These are phyloP conservation scores for Salvia hispanica DNA, from an alignment of 257 asterid species.

Conservation along the genomic window DNA sequence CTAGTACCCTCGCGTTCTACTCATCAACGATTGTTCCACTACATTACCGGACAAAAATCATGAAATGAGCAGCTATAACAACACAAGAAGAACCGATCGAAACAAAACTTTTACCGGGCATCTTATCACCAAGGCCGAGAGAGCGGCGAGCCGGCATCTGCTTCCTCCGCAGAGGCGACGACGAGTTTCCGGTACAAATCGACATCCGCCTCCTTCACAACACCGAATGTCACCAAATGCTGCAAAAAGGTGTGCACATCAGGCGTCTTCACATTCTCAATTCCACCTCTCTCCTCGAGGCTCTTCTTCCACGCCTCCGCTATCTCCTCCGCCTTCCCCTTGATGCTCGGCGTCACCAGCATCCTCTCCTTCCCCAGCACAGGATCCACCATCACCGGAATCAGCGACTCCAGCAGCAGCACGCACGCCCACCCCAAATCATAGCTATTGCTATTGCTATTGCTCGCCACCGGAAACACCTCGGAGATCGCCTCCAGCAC, in stretches of 20 bases:
- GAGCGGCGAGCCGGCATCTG: constrained; percentile 98
- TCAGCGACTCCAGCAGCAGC: constrained; percentile 84
- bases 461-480: constrained; percentile 73
- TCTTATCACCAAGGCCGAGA: constrained; percentile 83
- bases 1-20: not conserved
- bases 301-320: constrained; percentile 97
- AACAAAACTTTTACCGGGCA: constrained; percentile 76
- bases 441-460: constrained; percentile 15
- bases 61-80: not conserved
- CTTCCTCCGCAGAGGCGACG: constrained; percentile 99
- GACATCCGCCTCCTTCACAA: constrained; percentile 78
- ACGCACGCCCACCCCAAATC: constrained; percentile 99
- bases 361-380: constrained; percentile 89
- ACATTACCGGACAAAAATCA: not conserved
- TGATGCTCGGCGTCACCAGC: constrained; percentile 85
- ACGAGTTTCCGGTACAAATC: constrained; percentile 96
- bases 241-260: constrained; percentile 98
- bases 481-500: constrained; percentile 90
- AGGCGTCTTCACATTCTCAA: constrained; percentile 92
- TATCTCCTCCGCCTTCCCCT: constrained; percentile 80
- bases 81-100: not conserved
- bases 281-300: constrained; percentile 97
- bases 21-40: not conserved
- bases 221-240: constrained; percentile 96
- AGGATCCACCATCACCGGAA: constrained; percentile 96